phyloP scores from a whole-genome alignment of 352 stramenopile genomes.

The Globisporangium cystogenes region DNA sequence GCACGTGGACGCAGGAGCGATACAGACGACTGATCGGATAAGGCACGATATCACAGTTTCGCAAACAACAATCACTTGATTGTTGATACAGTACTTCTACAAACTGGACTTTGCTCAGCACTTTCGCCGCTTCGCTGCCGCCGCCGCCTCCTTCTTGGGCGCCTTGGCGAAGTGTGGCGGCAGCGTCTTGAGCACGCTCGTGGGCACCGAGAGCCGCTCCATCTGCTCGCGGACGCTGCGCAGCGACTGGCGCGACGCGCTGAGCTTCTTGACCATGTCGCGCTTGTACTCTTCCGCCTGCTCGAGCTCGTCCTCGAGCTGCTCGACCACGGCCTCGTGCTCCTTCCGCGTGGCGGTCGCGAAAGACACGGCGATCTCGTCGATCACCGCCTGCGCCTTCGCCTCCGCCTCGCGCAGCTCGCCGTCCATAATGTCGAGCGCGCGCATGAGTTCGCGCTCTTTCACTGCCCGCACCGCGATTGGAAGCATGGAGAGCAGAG shows the following conservation, averaged over 20 bases:
- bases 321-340: conserved; percentile 33
- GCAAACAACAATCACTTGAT: no score
- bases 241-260: conserved; percentile 18
- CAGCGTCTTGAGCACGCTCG: conserved; percentile 12
- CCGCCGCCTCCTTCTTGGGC: conserved; percentile 1
- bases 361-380: conserved; percentile 41
- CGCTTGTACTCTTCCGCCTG: conserved; percentile 52
- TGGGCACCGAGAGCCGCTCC: conserved; percentile 14
- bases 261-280: no score
- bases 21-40: no score
- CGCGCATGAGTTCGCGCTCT: conserved; percentile 39
- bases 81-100: no score
- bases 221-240: conserved; percentile 35
- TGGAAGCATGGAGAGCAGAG: no score
- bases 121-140: conserved; percentile 5
- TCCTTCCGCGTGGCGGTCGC: conserved; percentile 30
- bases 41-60: no score
- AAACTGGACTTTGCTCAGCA: no score
- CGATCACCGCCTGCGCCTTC: conserved; percentile 42
- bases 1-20: no score
- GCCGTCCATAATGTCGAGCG: conserved; percentile 40
- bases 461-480: conserved; percentile 16
- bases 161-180: conserved; percentile 45
- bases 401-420: conserved; percentile 46
- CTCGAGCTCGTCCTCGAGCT: conserved; percentile 56